Conservation (phyloP, 2,329 filamentous ascomycete species). For the Fusarium avenaceum region DNA sequence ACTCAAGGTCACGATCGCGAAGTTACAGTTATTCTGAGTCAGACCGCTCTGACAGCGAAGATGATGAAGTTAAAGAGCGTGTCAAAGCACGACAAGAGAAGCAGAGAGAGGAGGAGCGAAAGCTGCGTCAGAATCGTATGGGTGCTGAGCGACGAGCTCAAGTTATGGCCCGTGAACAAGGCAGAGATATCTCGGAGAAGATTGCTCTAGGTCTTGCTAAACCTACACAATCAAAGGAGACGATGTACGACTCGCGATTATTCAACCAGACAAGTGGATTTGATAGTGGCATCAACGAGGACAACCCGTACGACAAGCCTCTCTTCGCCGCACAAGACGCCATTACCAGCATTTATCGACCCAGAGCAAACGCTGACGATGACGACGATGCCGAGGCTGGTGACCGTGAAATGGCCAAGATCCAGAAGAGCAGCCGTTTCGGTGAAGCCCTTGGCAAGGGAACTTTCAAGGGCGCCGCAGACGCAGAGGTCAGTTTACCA, state of each 20-base stretch:
- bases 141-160: constrained; percentile 91
- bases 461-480: constrained; percentile 88
- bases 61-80: constrained; percentile 79
- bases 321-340: constrained; percentile 96
- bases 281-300: constrained; percentile 93
- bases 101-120: constrained; percentile 85
- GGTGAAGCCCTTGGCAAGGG: constrained; percentile 88
- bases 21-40: constrained; percentile 69
- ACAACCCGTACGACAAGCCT: constrained; percentile 97
- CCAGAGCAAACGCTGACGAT: constrained; percentile 79
- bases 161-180: constrained; percentile 93
- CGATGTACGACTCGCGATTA: constrained; percentile 96
- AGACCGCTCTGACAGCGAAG: constrained; percentile 68
- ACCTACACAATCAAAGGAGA: constrained; percentile 89
- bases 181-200: constrained; percentile 97
- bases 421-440: constrained; percentile 87
- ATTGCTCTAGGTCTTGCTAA: constrained; percentile 95
- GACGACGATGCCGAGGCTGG: constrained; percentile 84
- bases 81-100: constrained; percentile 83
- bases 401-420: constrained; percentile 86
- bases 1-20: constrained; percentile 55
- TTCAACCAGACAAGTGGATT: constrained; percentile 97
- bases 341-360: constrained; percentile 93
- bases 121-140: constrained; percentile 94
- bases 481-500: constrained; percentile 76